Conservation (phyloP, 257 asterid species). For the Rhazya stricta region DNA sequence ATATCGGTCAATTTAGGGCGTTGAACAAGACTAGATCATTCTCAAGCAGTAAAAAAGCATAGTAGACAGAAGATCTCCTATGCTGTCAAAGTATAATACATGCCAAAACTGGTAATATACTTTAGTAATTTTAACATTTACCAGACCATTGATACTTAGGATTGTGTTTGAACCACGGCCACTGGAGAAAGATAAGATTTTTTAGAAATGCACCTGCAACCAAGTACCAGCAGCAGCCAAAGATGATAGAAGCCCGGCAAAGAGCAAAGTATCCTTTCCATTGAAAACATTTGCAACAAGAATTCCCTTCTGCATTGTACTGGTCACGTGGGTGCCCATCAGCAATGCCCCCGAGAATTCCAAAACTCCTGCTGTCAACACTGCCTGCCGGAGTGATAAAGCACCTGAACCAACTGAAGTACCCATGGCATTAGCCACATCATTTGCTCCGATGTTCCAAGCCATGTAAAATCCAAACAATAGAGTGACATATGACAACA, state of each 20-base stretch:
- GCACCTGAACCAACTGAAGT: slow-evolving; percentile 98
- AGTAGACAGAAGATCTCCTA: background rate
- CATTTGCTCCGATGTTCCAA: slow-evolving; percentile 96
- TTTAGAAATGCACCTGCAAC: slow-evolving; percentile 58
- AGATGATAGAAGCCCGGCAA: slow-evolving; percentile 80
- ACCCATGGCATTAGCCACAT: slow-evolving; percentile 98
- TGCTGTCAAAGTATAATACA: background rate
- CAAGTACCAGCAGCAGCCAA: slow-evolving; percentile 99
- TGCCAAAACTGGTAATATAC: background rate
- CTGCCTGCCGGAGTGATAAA: slow-evolving; percentile 74
- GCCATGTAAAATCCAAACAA: slow-evolving; percentile 95
- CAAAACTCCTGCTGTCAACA: slow-evolving; percentile 70
- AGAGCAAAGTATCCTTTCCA: slow-evolving; percentile 81
- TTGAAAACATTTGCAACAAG: slow-evolving; percentile 74
- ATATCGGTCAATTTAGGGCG: background rate
- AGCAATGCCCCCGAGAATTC: slow-evolving; percentile 86
- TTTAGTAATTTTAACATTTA: background rate
- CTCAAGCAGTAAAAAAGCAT: background rate
- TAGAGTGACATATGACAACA: slow-evolving; percentile 61
- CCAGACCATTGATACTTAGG: background rate
- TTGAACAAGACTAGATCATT: background rate
- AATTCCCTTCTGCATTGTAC: slow-evolving; percentile 98
- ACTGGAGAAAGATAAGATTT: slow-evolving; percentile 1
- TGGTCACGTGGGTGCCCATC: slow-evolving; percentile 92
- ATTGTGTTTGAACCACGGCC: background rate